Evolutionary conservation across 2,329 filamentous ascomycete genomes (phyloP).

Genomic region (Delphinella strobiligena): DNA sequence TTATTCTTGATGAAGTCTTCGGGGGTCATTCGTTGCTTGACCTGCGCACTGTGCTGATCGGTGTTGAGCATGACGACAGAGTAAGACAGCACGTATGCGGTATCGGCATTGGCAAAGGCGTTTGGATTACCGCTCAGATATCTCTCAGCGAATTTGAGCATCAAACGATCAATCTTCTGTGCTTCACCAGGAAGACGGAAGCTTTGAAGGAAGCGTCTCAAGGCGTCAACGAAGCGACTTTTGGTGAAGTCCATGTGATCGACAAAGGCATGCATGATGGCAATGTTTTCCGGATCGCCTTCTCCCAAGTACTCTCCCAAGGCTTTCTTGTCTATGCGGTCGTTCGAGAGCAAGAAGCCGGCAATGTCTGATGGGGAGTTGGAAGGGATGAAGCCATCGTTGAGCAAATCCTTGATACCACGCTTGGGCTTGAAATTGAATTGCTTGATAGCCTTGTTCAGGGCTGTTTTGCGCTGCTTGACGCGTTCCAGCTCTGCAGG

Average conservation of each 20-base stretch:
- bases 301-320: slow-evolving; percentile 93
- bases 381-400: slow-evolving; percentile 77
- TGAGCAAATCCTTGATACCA: slow-evolving; percentile 71
- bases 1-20: slow-evolving; percentile 99
- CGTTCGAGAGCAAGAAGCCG: slow-evolving; percentile 66
- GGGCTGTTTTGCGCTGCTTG: slow-evolving; percentile 84
- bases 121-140: slow-evolving; percentile 94
- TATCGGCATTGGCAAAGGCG: slow-evolving; percentile 95
- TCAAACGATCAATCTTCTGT: slow-evolving; percentile 98
- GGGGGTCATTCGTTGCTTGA: slow-evolving; percentile 81
- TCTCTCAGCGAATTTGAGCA: slow-evolving; percentile 96
- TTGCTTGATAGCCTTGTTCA: slow-evolving; percentile 75
- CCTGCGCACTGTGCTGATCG: slow-evolving; percentile 82
- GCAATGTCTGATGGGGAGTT: slow-evolving; percentile 73
- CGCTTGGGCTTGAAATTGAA: slow-evolving; percentile 99
- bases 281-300: slow-evolving; percentile 83
- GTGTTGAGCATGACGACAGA: slow-evolving; percentile 96
- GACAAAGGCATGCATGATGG: slow-evolving; percentile 97
- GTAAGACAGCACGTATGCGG: slow-evolving; percentile 89
- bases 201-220: slow-evolving; percentile 83
- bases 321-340: slow-evolving; percentile 78
- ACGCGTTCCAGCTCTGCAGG: slow-evolving; percentile 88
- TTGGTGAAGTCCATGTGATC: slow-evolving; percentile 89
- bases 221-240: slow-evolving; percentile 81
- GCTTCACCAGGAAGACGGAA: slow-evolving; percentile 93